Evolutionary conservation across 1,284 basidiomycete species (phyloP).

Genomic region (Schizophyllum commune): DNA sequence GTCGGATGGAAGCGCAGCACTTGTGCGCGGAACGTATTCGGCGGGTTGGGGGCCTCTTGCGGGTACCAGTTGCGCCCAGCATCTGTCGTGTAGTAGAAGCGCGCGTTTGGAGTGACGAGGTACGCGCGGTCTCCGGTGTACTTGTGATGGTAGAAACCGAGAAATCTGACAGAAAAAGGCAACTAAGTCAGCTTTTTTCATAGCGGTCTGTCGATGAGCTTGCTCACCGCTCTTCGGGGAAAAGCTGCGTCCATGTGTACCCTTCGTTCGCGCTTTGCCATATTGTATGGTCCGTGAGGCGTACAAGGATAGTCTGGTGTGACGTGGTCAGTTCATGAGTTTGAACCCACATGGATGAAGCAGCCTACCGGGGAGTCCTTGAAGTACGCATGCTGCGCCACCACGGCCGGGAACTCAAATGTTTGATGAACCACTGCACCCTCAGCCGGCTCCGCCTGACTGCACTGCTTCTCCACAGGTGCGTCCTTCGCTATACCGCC

Average conservation of each 20-base stretch:
- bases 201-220: too few species aligned
- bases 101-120: constrained; percentile 67
- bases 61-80: constrained; percentile 70
- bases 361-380: constrained; percentile 63
- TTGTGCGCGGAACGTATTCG: constrained; percentile 75
- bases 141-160: constrained; percentile 83
- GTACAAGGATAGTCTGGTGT: constrained; percentile 77
- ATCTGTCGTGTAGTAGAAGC: constrained; percentile 79
- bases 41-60: constrained; percentile 53
- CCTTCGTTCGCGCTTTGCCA: constrained; percentile 97
- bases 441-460: constrained; percentile 60
- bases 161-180: constrained; percentile 34
- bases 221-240: constrained; percentile 36
- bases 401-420: constrained; percentile 63
- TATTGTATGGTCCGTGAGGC: constrained; percentile 68
- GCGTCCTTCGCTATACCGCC: constrained; percentile 66
- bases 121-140: constrained; percentile 81
- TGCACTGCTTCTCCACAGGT: constrained; percentile 67
- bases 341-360: too few species aligned
- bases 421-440: constrained; percentile 67
- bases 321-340: background rate
- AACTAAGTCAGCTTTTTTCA: too few species aligned
- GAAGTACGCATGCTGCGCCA: constrained; percentile 85
- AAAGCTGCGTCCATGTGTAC: constrained; percentile 77
- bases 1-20: constrained; percentile 86